These are phyloP conservation scores for Cryptosporidium sp. DNA, from an alignment of 169 alveolate genomes.

Conservation along the genomic window DNA sequence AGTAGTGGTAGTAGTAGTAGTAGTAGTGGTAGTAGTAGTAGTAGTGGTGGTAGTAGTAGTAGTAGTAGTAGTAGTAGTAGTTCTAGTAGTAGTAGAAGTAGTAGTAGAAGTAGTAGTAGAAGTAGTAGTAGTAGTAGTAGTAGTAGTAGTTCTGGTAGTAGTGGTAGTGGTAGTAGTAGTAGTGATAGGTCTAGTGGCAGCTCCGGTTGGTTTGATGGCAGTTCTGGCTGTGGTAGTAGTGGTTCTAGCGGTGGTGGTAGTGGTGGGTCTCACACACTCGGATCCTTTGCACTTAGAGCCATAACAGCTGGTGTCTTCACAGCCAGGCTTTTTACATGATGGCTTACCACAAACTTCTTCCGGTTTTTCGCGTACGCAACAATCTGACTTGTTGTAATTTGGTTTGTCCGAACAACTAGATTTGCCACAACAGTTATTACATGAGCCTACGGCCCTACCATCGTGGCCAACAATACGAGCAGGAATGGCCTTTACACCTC, in stretches of 20 bases:
- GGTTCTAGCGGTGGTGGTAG: constrained; percentile 14
- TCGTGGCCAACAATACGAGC: constrained; percentile 62
- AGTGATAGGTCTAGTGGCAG: not conserved
- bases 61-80: constrained; percentile 15
- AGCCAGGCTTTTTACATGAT: not conserved
- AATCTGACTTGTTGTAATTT: not conserved
- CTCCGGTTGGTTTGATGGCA: constrained; percentile 6
- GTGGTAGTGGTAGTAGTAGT: constrained; percentile 8
- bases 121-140: constrained; percentile 1
- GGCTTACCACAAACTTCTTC: not conserved
- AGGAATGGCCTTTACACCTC: constrained; percentile 42
- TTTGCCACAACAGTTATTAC: not conserved
- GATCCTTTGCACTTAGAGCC: constrained; percentile 1
- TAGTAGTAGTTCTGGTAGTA: constrained; percentile 11
- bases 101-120: constrained; percentile 6
- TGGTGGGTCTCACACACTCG: not conserved
- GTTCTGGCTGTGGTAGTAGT: not conserved
- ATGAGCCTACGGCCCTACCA: constrained; percentile 46
- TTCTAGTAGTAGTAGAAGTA: not conserved
- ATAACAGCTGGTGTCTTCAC: not conserved
- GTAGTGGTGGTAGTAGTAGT: not conserved
- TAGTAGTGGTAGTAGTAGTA: not conserved
- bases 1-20: constrained; percentile 29
- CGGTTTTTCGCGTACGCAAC: constrained; percentile 3
- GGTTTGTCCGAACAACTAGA: not conserved